Conservation (phyloP, 2,329 filamentous ascomycete genomes). For the Cladosporium sp. region DNA sequence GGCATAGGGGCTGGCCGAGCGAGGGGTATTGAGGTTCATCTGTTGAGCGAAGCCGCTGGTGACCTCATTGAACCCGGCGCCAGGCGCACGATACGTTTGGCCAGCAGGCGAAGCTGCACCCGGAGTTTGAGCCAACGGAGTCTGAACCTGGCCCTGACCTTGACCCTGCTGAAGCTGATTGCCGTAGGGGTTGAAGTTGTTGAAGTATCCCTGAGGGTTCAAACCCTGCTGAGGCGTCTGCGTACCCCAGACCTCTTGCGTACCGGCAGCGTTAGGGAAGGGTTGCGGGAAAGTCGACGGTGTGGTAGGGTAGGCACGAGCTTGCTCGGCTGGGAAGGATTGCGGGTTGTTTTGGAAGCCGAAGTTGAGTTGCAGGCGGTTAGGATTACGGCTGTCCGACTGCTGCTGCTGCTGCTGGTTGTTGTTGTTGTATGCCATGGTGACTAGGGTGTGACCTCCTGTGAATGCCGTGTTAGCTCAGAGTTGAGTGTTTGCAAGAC, state of each 20-base stretch:
- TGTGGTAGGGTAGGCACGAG: conserved; percentile 58
- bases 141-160: conserved; percentile 14
- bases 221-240: conserved; percentile 38
- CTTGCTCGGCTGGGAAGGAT: conserved; percentile 40
- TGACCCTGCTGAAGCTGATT: conserved; percentile 47
- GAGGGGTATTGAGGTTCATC: conserved; percentile 72
- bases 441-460: conserved; percentile 1
- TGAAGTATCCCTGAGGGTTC: conserved; percentile 46
- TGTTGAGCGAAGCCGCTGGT: conserved; percentile 91
- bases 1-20: conserved; percentile 63
- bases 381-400: conserved; percentile 31
- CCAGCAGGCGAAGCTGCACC: conserved; percentile 37
- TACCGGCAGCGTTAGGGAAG: conserved; percentile 55
- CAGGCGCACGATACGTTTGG: conserved; percentile 51
- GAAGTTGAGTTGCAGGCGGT: conserved; percentile 50
- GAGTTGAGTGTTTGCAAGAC: background rate
- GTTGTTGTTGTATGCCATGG: conserved; percentile 17
- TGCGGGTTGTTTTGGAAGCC: conserved; percentile 39
- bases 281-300: conserved; percentile 96
- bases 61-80: conserved; percentile 63
- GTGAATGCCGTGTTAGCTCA: background rate
- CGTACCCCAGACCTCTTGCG: conserved; percentile 57
- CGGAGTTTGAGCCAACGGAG: conserved; percentile 34
- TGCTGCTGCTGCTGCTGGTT: conserved; percentile 14
- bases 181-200: conserved; percentile 39